Base-by-base conservation (phyloP, 208 protist species). In the Acanthamoeba lugdunensis region DNA sequence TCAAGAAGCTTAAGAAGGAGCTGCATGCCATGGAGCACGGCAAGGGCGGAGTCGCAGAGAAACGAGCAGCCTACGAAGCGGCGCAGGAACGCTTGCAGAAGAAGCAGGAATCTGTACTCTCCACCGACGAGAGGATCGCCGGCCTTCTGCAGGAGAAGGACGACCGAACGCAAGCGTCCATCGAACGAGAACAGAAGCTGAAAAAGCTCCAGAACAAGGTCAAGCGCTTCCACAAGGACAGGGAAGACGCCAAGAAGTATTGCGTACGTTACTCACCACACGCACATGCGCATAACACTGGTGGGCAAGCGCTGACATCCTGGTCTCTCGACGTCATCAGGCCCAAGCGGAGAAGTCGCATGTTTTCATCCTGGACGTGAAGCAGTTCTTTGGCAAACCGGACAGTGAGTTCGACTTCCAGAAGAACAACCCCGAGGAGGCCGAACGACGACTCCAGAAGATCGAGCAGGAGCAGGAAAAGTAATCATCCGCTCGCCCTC, bases 351-450 rank as follows among this genome's bases (percentile, higher is more conserved):
- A 92, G 67, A 33, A 67, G 37, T 8, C 90, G 61, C 73, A 98
- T 92, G 45, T 45, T 25, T 98, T 97, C 97, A 98, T 98, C 48
- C 63, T 48, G 30, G 79, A 61, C 23, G 96, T 98, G 75, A 96
- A 96, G 91, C 41, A 96, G 93, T 67, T 94, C 23, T 97, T 97
- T 93, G 96, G 96, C 28, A 67, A 95, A 56, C 25, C 65, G 14
- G 85, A 94, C 30, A 52, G 58, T 14, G 95, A 96, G 14, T 97
- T 95, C 87, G 97, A 98, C 93, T 97, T 97, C 73, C 88, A 94
- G 14, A 30, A 89, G 4, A 92, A 54, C 5, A 79, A 97, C 61
- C 65, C 58, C 11, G 67, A 82, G 37, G 67, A 95, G 21, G 92
- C 73, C 21, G 65, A 95, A 67, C 30, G 69, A 69, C 84, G 84